Percentiles rank a stretch among this genome's conserved stretches.
Conservation (phyloP, 2,329 filamentous ascomycete genomes). For the Aspergillus unguis region DNA sequence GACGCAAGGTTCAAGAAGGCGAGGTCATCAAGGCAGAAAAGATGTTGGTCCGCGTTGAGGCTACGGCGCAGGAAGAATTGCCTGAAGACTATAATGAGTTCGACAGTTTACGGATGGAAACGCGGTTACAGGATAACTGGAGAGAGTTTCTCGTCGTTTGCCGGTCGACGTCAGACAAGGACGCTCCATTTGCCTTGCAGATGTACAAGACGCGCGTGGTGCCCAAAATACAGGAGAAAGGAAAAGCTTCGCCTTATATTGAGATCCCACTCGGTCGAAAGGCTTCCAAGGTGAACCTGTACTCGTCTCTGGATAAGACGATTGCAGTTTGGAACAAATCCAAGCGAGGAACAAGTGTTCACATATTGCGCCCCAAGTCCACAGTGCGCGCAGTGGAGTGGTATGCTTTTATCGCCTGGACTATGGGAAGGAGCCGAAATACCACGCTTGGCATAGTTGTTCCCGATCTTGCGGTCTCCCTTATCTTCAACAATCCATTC, state of each 20-base stretch:
- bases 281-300: slow-evolving; percentile 58
- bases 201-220: slow-evolving; percentile 64
- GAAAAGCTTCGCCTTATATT: slow-evolving; percentile 54
- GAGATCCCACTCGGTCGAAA: slow-evolving; percentile 56
- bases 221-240: slow-evolving; percentile 54
- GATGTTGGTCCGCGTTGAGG: slow-evolving; percentile 64
- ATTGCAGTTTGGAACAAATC: slow-evolving; percentile 60
- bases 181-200: slow-evolving; percentile 55
- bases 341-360: slow-evolving; percentile 55
- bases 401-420: slow-evolving; percentile 63
- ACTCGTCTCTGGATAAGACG: slow-evolving; percentile 65
- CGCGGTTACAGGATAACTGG: slow-evolving; percentile 61
- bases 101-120: slow-evolving; percentile 57
- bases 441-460: slow-evolving; percentile 59
- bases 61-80: slow-evolving; percentile 48
- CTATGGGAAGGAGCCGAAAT: slow-evolving; percentile 57
- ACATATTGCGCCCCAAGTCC: slow-evolving; percentile 61
- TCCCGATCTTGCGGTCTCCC: slow-evolving; percentile 59
- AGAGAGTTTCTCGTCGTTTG: slow-evolving; percentile 62
- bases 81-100: slow-evolving; percentile 64
- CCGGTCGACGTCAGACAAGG: slow-evolving; percentile 54
- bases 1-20: slow-evolving; percentile 50
- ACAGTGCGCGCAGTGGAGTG: slow-evolving; percentile 63
- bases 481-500: slow-evolving; percentile 61
- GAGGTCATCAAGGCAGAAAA: slow-evolving; percentile 65